Conservation (phyloP, 192 early-diverging fungal genomes). For the Gorgonomyces haynaldii region DNA sequence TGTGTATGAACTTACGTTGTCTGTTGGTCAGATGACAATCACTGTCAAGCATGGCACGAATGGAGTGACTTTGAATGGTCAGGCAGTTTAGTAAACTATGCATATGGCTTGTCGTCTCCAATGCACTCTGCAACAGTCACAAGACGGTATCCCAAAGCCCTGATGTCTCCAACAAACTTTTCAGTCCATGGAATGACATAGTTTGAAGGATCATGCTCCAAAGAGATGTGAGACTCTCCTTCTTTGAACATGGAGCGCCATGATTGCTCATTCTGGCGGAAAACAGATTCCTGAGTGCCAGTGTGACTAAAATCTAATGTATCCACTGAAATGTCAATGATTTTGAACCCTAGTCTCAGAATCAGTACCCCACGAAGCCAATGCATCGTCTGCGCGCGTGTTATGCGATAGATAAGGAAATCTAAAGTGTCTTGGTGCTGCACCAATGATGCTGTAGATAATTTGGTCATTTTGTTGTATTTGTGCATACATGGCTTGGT, state of each 20-base stretch:
- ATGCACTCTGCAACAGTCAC: conserved; percentile 1
- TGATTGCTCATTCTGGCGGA: no score
- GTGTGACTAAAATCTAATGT: neutral
- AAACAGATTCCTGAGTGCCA: neutral
- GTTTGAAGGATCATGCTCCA: neutral
- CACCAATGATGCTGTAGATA: neutral
- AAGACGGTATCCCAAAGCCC: neutral
- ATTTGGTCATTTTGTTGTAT: neutral
- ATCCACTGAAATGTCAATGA: neutral
- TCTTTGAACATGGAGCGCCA: neutral
- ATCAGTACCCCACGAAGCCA: neutral
- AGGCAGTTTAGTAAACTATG: no score
- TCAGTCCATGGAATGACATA: neutral
- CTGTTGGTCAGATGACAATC: no score
- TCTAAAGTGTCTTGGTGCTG: conserved; percentile 42
- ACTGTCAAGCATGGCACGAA: no score
- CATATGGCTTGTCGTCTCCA: no score
- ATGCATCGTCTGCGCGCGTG: neutral
- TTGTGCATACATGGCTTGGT: neutral
- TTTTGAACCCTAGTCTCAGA: no score
- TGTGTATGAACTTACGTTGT: no score
- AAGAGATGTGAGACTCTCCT: neutral
- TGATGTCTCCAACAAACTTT: neutral
- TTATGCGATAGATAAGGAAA: conserved; percentile 28
- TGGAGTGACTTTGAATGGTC: no score